Evolutionary conservation across 176 grass and related monocot genomes (phyloP).

Genomic region (Hordeum marinum): DNA sequence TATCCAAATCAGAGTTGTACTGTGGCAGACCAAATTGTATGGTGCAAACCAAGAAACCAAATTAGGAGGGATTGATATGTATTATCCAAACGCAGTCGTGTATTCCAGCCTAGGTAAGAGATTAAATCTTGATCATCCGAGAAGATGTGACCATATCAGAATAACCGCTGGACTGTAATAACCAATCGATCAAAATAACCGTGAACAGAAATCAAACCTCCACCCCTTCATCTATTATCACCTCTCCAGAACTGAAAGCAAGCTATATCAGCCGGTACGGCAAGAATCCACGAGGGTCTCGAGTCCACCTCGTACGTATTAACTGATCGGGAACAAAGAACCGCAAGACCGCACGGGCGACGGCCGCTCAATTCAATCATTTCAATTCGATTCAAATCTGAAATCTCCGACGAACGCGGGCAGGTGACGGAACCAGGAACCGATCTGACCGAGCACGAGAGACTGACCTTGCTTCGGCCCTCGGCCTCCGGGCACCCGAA

Average conservation of each 20-base stretch:
- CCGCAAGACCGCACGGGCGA: no score
- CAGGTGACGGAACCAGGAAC: constrained; percentile 3
- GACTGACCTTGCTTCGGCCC: constrained; percentile 26
- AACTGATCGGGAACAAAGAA: background rate
- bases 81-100: background rate
- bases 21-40: background rate
- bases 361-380: no score
- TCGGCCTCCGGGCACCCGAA: no score
- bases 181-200: background rate
- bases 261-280: background rate
- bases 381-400: background rate
- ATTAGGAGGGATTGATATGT: background rate
- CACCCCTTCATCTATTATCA: background rate
- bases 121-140: background rate
- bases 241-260: background rate
- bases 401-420: background rate
- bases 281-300: background rate
- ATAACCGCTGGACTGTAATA: background rate
- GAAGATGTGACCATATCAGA: background rate
- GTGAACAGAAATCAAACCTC: background rate
- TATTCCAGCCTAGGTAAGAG: no score
- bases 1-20: background rate
- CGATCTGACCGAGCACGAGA: background rate
- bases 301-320: constrained; percentile 11
- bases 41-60: background rate